These are phyloP conservation scores for Meripilus lineatus DNA, from an alignment of 1,284 basidiomycete genomes.

Conservation along the genomic window DNA sequence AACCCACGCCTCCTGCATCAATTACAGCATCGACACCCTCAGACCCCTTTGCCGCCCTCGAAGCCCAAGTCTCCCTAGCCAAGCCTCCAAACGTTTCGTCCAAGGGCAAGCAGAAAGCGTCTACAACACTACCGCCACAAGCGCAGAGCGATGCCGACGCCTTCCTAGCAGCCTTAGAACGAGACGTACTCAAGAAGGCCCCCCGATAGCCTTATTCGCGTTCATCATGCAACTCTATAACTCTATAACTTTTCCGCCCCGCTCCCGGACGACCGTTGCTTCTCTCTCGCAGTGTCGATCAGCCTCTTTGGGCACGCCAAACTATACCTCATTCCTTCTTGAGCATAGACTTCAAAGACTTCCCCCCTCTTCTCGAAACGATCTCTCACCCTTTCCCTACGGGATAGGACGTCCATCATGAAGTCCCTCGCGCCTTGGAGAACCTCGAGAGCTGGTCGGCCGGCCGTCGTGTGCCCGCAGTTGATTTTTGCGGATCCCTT, in stretches of 20 bases:
- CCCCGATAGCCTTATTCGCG: not conserved
- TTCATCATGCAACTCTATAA: not conserved
- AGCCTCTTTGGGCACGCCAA: conserved; percentile 46
- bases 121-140: conserved; percentile 9
- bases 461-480: conserved; percentile 42
- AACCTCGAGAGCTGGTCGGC: conserved; percentile 39
- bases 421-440: conserved; percentile 36
- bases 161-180: conserved; percentile 59
- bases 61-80: conserved; percentile 33
- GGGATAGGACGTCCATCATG: conserved; percentile 41
- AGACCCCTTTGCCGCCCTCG: conserved; percentile 49
- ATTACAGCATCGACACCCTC: conserved; percentile 7
- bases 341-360: conserved; percentile 38
- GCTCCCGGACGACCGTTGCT: not conserved
- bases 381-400: conserved; percentile 32
- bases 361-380: conserved; percentile 33
- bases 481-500: conserved; percentile 35
- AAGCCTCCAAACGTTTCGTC: conserved; percentile 18
- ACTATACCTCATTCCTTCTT: conserved; percentile 38
- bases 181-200: conserved; percentile 25
- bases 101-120: conserved; percentile 18
- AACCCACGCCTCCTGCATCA: conserved; percentile 2
- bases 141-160: conserved; percentile 53
- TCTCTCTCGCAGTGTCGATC: conserved; percentile 33
- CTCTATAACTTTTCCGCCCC: not conserved